Percentiles rank a stretch among this genome's conserved stretches.
phyloP scores from a whole-genome alignment of 108 stramenopile species.

The Cyclostephanos tholiformis region DNA sequence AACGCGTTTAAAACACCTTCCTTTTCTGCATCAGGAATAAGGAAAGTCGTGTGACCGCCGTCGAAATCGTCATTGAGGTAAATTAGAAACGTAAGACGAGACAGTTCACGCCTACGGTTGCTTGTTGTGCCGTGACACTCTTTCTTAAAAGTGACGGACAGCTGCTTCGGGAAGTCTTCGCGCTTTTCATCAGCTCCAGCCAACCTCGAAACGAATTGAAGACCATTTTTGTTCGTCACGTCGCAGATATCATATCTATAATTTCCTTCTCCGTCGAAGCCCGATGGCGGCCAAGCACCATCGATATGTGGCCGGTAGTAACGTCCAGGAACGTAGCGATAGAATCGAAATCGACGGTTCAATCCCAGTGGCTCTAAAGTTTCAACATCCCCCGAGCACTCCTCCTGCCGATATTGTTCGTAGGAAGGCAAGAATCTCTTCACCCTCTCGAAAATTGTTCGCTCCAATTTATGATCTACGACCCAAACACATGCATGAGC shows the following conservation, averaged over 20 bases:
- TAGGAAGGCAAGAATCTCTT: slow-evolving; percentile 23
- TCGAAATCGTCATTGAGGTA: slow-evolving; percentile 74
- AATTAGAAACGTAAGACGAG: slow-evolving; percentile 59
- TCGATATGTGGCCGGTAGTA: slow-evolving; percentile 74
- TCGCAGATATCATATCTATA: slow-evolving; percentile 43
- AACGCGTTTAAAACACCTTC: slow-evolving; percentile 35
- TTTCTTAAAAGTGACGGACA: not conserved
- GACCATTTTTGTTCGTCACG: slow-evolving; percentile 26
- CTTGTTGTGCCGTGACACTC: not conserved
- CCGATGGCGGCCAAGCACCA: slow-evolving; percentile 65
- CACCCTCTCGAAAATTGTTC: slow-evolving; percentile 27
- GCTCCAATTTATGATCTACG: slow-evolving; percentile 29
- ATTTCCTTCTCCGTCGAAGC: slow-evolving; percentile 42
- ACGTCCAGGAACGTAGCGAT: slow-evolving; percentile 53
- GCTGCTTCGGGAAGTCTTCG: not conserved
- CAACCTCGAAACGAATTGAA: slow-evolving; percentile 10
- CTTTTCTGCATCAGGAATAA: slow-evolving; percentile 21
- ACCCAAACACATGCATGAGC: slow-evolving; percentile 42
- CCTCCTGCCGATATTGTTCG: slow-evolving; percentile 7
- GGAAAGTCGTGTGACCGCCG: slow-evolving; percentile 66
- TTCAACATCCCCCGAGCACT: not conserved
- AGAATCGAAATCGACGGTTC: slow-evolving; percentile 65
- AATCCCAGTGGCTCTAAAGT: slow-evolving; percentile 39
- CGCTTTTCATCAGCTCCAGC: not conserved
- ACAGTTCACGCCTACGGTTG: slow-evolving; percentile 20